Percentiles rank a stretch among this genome's conserved stretches.
Evolutionary conservation across 257 asterid species (phyloP).

Genomic region (Petunia axillaris): DNA sequence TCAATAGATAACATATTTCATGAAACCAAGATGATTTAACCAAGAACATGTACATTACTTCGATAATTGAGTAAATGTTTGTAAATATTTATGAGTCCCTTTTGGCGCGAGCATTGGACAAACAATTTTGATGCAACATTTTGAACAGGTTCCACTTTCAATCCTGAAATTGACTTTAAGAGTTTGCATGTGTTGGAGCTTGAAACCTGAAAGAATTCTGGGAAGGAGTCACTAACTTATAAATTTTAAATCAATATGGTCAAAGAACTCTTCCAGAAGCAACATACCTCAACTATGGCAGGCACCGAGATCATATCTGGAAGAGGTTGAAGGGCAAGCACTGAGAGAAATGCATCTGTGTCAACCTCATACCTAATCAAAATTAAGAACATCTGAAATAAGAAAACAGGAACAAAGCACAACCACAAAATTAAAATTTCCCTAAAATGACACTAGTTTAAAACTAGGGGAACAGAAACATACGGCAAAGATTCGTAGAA

Average conservation of each 20-base stretch:
- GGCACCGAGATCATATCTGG: slow-evolving; percentile 75
- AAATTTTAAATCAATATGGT: not conserved
- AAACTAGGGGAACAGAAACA: not conserved
- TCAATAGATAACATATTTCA: not conserved
- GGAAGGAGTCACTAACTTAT: slow-evolving; percentile 17
- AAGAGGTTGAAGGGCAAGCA: slow-evolving; percentile 96
- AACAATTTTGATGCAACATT: slow-evolving; percentile 89
- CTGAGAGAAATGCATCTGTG: slow-evolving; percentile 93
- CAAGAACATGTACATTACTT: slow-evolving; percentile 49
- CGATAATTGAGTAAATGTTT: slow-evolving; percentile 92
- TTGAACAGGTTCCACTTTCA: slow-evolving; percentile 88
- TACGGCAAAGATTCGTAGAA: not conserved
- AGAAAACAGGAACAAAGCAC: slow-evolving; percentile 23
- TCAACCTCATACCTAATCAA: slow-evolving; percentile 82
- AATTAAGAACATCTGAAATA: slow-evolving; percentile 22
- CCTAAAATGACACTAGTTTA: not conserved
- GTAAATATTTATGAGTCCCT: slow-evolving; percentile 94
- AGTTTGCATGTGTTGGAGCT: slow-evolving; percentile 87
- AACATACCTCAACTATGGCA: slow-evolving; percentile 83
- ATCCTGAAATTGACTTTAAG: slow-evolving; percentile 82
- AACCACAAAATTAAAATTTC: not conserved
- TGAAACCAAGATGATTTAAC: slow-evolving; percentile 3
- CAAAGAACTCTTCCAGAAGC: slow-evolving; percentile 20
- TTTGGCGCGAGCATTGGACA: slow-evolving; percentile 98
- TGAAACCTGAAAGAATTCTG: slow-evolving; percentile 68